These are phyloP conservation scores for Schizophyllum amplum DNA, from an alignment of 1,284 basidiomycete genomes.

Conservation along the genomic window DNA sequence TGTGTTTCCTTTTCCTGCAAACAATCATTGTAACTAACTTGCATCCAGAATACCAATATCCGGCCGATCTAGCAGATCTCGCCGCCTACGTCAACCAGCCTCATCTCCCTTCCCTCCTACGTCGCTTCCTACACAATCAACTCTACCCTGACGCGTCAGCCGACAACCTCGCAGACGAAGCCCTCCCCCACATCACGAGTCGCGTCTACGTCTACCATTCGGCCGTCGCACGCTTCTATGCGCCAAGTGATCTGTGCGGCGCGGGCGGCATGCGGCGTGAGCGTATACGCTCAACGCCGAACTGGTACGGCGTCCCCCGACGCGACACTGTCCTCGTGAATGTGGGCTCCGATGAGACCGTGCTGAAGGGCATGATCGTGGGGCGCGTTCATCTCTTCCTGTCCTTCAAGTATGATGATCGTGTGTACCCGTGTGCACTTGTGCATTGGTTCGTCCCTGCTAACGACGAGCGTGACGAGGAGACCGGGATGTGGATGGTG, in stretches of 20 bases:
- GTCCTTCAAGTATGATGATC: constrained; percentile 4
- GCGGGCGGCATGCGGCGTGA: constrained; percentile 13
- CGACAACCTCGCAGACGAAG: not conserved
- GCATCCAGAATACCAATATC: constrained; percentile 9
- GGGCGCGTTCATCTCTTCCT: constrained; percentile 9
- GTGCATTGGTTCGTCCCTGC: constrained; percentile 9
- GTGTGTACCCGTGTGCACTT: constrained; percentile 8
- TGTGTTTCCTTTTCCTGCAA: not conserved
- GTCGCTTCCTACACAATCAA: constrained; percentile 2
- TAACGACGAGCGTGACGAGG: not conserved
- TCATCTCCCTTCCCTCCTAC: constrained; percentile 9
- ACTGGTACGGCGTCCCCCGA: constrained; percentile 5
- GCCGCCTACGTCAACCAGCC: constrained; percentile 9
- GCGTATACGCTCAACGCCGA: constrained; percentile 10
- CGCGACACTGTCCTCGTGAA: constrained; percentile 14
- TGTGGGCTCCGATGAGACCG: constrained; percentile 4
- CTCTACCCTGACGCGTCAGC: not conserved
- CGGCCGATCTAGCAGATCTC: constrained; percentile 6
- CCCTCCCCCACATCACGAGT: not conserved
- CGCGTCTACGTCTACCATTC: constrained; percentile 8
- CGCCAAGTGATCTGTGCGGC: constrained; percentile 16
- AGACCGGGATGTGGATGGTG: constrained; percentile 9
- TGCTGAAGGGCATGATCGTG: constrained; percentile 9
- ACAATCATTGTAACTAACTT: not conserved
- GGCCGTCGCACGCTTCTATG: constrained; percentile 14